These are phyloP conservation scores for Nakataea oryzae DNA, from an alignment of 2,329 filamentous ascomycete genomes.

Conservation along the genomic window DNA sequence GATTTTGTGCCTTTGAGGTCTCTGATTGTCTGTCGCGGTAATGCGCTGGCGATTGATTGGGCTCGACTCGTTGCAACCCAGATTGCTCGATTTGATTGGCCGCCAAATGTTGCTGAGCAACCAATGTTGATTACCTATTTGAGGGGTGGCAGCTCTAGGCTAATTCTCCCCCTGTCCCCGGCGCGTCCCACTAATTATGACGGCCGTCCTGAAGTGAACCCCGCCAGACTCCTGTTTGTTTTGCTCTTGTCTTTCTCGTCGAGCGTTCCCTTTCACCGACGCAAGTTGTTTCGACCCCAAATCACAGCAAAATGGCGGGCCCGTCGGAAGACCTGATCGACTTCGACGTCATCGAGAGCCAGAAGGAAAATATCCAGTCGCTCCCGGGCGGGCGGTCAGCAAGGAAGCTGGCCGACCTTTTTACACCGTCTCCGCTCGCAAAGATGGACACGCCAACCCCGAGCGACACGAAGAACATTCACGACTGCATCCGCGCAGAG, in stretches of 20 bases:
- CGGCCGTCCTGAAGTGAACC: neutral
- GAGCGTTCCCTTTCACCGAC: neutral
- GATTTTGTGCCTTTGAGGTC: neutral
- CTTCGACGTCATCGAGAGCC: conserved; percentile 90
- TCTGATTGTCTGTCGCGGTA: neutral
- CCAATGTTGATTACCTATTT: neutral
- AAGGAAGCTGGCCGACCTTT: conserved; percentile 73
- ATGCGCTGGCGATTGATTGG: neutral
- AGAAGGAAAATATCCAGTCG: conserved; percentile 97
- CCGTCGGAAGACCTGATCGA: conserved; percentile 45
- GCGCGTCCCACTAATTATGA: neutral
- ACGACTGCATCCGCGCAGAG: conserved; percentile 69
- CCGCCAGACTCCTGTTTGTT: neutral
- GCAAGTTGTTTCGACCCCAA: neutral
- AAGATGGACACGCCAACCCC: conserved; percentile 54
- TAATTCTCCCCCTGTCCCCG: neutral
- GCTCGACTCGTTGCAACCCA: neutral
- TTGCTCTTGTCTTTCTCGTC: neutral
- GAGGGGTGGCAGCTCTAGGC: neutral
- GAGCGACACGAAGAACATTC: conserved; percentile 59
- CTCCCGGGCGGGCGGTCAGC: conserved; percentile 82
- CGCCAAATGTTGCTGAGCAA: neutral
- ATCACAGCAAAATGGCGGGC: conserved; percentile 29
- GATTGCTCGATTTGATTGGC: neutral
- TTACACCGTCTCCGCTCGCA: conserved; percentile 55